Percentiles rank a stretch among this genome's conserved stretches.
Conservation (phyloP, 2,329 filamentous ascomycete species). For the Cordyceps sp. region DNA sequence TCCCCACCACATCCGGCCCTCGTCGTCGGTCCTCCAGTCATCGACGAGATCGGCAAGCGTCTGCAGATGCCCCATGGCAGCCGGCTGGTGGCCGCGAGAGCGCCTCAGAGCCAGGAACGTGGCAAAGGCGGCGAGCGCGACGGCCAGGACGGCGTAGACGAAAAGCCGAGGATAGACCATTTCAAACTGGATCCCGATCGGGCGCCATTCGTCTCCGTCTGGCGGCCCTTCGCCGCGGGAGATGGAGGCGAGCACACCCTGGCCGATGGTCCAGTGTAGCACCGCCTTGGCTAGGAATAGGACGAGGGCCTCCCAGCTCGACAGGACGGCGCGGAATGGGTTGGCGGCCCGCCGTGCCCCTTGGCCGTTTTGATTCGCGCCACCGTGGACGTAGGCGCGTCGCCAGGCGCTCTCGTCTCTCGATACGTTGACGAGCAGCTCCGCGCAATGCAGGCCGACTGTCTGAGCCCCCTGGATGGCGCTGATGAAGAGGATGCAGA, state of each 20-base stretch:
- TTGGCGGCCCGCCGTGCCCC: not conserved
- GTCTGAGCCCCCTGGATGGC: not conserved
- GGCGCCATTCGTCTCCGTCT: not conserved
- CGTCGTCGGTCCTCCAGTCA: not conserved
- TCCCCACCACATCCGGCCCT: not conserved
- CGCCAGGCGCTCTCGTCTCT: not conserved
- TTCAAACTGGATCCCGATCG: not conserved
- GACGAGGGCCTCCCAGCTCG: not conserved
- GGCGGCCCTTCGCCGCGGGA: not conserved
- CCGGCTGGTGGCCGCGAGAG: not conserved
- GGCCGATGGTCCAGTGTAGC: not conserved
- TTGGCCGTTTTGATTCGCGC: too few species aligned
- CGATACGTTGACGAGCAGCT: not conserved
- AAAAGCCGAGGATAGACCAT: not conserved
- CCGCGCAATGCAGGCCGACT: not conserved
- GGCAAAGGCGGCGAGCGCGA: not conserved
- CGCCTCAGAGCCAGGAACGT: not conserved
- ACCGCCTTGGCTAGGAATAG: not conserved
- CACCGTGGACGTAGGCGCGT: too few species aligned
- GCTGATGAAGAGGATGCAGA: not conserved
- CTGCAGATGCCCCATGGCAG: not conserved
- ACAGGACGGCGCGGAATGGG: not conserved
- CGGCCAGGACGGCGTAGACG: not conserved
- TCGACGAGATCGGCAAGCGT: not conserved
- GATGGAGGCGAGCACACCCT: not conserved